These are phyloP conservation scores for Teunomyces pallodes DNA, from an alignment of 805 yeast species.

Conservation along the genomic window DNA sequence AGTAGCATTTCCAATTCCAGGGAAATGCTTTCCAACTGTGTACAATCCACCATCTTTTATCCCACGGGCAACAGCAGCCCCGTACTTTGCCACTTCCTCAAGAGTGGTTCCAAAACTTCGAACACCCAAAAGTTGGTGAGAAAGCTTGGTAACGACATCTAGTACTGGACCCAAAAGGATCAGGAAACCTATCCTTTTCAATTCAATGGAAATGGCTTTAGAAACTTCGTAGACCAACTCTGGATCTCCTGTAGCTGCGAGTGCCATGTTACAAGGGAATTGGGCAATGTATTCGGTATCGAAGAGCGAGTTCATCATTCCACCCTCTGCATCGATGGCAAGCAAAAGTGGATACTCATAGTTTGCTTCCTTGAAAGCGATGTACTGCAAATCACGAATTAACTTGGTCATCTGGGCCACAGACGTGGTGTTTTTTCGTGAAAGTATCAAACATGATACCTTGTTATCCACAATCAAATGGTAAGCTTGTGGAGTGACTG, in stretches of 20 bases:
- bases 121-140: constrained; percentile 58
- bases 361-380: constrained; percentile 48
- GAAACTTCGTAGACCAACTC: constrained; percentile 50
- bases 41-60: constrained; percentile 52
- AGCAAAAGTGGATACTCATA: constrained; percentile 54
- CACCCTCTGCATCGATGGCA: constrained; percentile 64
- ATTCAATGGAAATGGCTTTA: constrained; percentile 53
- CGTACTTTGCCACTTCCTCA: constrained; percentile 55
- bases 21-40: constrained; percentile 62
- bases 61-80: constrained; percentile 52
- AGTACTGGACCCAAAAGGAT: constrained; percentile 60
- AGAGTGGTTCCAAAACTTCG: constrained; percentile 61
- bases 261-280: constrained; percentile 65
- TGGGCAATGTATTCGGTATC: constrained; percentile 52
- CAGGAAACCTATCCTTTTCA: constrained; percentile 53
- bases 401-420: constrained; percentile 49
- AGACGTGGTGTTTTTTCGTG: constrained; percentile 48
- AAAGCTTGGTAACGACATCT: constrained; percentile 55
- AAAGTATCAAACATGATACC: constrained; percentile 51
- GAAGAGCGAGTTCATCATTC: constrained; percentile 57
- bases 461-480: constrained; percentile 50
- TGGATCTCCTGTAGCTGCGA: constrained; percentile 52
- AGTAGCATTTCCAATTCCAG: constrained; percentile 62
- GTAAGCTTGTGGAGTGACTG: constrained; percentile 51
- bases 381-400: constrained; percentile 51